Percentiles rank a stretch among this genome's conserved stretches.
These are phyloP conservation scores for Pyrrhoderma lamaoense DNA, from an alignment of 1,284 basidiomycete genomes.

Conservation along the genomic window DNA sequence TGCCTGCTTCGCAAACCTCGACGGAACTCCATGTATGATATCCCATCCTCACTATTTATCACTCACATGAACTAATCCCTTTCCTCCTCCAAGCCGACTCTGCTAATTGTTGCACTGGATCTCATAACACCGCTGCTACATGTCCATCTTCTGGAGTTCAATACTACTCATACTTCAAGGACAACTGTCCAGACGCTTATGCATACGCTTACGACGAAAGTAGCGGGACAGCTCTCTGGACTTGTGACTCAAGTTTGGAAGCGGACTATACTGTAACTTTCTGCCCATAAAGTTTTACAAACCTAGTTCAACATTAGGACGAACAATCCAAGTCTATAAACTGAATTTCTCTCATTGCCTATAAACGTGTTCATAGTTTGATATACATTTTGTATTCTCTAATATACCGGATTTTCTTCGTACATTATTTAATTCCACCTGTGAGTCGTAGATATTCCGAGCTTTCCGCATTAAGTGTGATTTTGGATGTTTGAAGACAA, in stretches of 20 bases:
- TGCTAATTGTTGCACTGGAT: slow-evolving; percentile 49
- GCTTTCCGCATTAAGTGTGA: too few species aligned
- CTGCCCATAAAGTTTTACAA: slow-evolving; percentile 41
- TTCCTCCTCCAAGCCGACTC: slow-evolving; percentile 24
- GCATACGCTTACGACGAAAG: slow-evolving; percentile 52
- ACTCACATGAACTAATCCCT: too few species aligned
- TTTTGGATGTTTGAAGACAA: too few species aligned
- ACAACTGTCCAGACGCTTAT: slow-evolving; percentile 45
- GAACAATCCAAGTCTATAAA: too few species aligned
- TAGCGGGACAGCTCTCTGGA: slow-evolving; percentile 44
- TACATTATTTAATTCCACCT: too few species aligned
- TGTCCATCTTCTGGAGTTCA: slow-evolving; percentile 42
- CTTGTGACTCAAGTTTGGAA: slow-evolving; percentile 33
- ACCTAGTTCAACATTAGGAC: too few species aligned
- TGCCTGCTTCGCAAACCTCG: slow-evolving; percentile 49
- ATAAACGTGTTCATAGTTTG: too few species aligned
- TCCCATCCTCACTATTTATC: neutral
- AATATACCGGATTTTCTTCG: too few species aligned
- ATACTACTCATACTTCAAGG: slow-evolving; percentile 52
- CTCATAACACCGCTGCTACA: slow-evolving; percentile 38
- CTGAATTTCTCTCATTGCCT: too few species aligned
- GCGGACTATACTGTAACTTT: slow-evolving; percentile 51
- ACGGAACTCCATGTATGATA: slow-evolving; percentile 33
- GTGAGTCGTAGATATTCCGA: too few species aligned
- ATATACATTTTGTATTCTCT: too few species aligned